Evolutionary conservation across 1,284 basidiomycete genomes (phyloP), one percentile per base, ranked within the genome.

Genomic region (Blastosporella zonata): DNA sequence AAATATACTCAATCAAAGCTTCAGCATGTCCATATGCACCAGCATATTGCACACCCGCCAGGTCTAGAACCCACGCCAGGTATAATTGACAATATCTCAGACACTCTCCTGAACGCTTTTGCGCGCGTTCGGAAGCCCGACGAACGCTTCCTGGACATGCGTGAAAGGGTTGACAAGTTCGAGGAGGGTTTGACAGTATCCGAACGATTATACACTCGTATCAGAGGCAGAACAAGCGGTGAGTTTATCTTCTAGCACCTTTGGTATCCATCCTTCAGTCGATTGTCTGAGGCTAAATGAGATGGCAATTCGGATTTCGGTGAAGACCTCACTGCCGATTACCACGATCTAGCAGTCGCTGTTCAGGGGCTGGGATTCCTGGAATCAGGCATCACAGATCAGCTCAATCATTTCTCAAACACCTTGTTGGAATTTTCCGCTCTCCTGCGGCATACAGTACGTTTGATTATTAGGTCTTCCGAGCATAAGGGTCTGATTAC

Each of bases 351-450:
- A 59, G 94, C 96, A 21, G 89, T 93, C 50, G 88, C 92, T 40
- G 90, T 97, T 51, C 95, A 99, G 68, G 94, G 95, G 43, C 79
- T 99, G 50, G 97, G 94, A 49, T 97, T 97, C 71, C 80, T 99
- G 55, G 96, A 99, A 69, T 94, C 91, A 53, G 96, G 96, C 29
- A 98, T 99, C 58, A 98, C 96, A 23, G 93, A 97, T 59, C 93
- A 93, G 1, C 71, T 99, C 53, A 96, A 97, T 64, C 87, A 96
- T 60, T 97, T 97, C 60, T 97, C 95, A 20, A 92, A 93, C 60
- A 95, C 94, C 3, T 77, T 98, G 54, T 75, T 97, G 34, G 94
- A 97, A 65, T 96, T 95, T 64, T 94, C 92, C 2, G 86, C 89
- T 0, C 70, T 94, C 18, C 67, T 95, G 31, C 84, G 91, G 47